phyloP scores from a whole-genome alignment of 768 basidiomycete genomes.

The Tephrocybe sp. region DNA sequence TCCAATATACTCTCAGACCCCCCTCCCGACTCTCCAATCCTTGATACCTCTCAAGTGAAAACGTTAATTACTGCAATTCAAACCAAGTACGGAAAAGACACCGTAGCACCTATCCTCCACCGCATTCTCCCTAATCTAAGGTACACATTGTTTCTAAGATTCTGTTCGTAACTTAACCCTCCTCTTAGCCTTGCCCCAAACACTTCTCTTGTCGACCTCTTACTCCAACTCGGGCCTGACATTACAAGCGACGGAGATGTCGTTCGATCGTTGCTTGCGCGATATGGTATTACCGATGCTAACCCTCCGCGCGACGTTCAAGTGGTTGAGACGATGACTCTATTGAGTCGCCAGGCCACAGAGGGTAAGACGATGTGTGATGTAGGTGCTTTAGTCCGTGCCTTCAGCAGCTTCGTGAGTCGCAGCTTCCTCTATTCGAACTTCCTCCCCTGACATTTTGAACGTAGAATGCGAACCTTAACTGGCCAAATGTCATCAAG shows the following conservation, averaged over 20 bases:
- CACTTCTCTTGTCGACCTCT: conserved; percentile 68
- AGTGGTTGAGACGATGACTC: conserved; percentile 68
- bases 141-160: conserved; percentile 30
- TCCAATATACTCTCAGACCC: conserved; percentile 75
- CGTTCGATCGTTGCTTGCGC: conserved; percentile 62
- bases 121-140: conserved; percentile 73
- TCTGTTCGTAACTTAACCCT: neutral
- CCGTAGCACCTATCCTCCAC: conserved; percentile 69
- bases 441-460: conserved; percentile 9
- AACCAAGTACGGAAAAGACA: conserved; percentile 78
- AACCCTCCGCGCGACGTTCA: conserved; percentile 71
- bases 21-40: conserved; percentile 62
- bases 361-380: conserved; percentile 77
- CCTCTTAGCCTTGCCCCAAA: conserved; percentile 56
- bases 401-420: conserved; percentile 73
- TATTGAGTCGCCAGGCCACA: conserved; percentile 62
- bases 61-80: conserved; percentile 72
- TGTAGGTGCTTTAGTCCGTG: conserved; percentile 69
- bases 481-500: conserved; percentile 82
- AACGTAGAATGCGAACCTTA: conserved; percentile 56
- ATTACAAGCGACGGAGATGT: conserved; percentile 73
- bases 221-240: conserved; percentile 78
- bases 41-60: conserved; percentile 73
- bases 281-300: conserved; percentile 73
- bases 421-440: conserved; percentile 2